Conservation (phyloP, 768 basidiomycete species). For the Termitomyces sp. region DNA sequence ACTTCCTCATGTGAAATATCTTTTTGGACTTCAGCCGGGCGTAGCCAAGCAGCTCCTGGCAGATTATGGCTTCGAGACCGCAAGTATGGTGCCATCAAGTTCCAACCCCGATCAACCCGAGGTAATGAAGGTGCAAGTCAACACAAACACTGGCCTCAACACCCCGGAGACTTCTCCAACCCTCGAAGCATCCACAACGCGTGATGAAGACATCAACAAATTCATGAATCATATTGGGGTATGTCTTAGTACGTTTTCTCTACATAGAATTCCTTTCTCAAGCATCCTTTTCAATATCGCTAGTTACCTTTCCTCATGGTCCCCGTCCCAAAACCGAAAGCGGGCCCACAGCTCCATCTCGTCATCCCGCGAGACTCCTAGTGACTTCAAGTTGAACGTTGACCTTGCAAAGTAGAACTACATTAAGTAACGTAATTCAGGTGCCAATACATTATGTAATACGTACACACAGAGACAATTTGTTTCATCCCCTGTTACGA, state of each 20-base stretch:
- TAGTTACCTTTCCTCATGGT: conserved; percentile 44
- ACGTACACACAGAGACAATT: no score
- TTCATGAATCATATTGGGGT: conserved; percentile 51
- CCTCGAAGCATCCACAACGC: conserved; percentile 15
- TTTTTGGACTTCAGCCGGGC: conserved; percentile 44
- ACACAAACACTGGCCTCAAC: conserved; percentile 10
- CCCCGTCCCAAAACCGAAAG: conserved; percentile 29
- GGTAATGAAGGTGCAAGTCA: conserved; percentile 4
- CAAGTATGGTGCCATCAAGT: conserved; percentile 26
- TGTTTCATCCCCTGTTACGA: neutral
- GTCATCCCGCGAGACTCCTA: conserved; percentile 16
- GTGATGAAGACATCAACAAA: conserved; percentile 39
- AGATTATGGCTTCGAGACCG: conserved; percentile 42
- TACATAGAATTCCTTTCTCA: neutral
- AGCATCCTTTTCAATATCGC: neutral
- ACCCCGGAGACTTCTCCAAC: conserved; percentile 11
- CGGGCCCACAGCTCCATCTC: conserved; percentile 18
- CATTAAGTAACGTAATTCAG: no score
- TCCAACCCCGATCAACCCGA: conserved; percentile 23
- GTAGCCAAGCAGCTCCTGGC: conserved; percentile 37
- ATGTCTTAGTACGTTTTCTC: conserved; percentile 19
- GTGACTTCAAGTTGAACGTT: no score
- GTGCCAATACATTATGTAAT: no score
- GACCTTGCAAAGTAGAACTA: no score
- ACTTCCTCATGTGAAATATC: conserved; percentile 43